Conservation (phyloP, 768 basidiomycete species). For the Hypholoma fasciculare region DNA sequence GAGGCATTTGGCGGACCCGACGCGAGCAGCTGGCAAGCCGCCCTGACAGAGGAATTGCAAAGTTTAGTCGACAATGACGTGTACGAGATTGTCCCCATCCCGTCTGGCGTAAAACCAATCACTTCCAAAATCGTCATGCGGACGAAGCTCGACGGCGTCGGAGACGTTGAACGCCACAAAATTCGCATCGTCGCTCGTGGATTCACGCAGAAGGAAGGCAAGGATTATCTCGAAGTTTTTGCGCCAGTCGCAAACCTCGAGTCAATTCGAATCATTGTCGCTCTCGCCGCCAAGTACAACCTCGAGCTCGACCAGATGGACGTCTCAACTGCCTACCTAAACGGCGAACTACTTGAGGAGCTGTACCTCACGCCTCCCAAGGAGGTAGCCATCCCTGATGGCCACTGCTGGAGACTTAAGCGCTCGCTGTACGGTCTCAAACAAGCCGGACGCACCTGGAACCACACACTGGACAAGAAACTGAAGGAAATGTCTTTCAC, state of each 20-base stretch:
- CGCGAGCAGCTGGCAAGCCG: neutral
- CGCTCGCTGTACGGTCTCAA: conserved; percentile 19
- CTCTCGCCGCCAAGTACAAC: conserved; percentile 13
- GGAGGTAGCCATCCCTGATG: conserved; percentile 6
- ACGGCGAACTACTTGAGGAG: conserved; percentile 17
- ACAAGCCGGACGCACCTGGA: conserved; percentile 13
- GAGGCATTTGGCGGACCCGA: neutral
- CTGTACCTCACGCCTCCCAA: conserved; percentile 13
- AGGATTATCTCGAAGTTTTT: conserved; percentile 8
- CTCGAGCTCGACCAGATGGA: conserved; percentile 23
- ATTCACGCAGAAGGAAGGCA: neutral
- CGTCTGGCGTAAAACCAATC: neutral
- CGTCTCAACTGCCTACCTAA: conserved; percentile 18
- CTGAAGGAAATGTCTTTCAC: conserved; percentile 11
- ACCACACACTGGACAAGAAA: conserved; percentile 4
- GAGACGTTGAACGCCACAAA: neutral
- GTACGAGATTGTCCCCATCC: neutral
- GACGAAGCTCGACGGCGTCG: neutral
- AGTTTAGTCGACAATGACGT: neutral
- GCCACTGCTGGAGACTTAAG: conserved; percentile 13
- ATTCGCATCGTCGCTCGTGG: neutral
- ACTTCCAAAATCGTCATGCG: neutral
- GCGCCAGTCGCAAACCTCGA: conserved; percentile 16
- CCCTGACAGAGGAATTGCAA: neutral
- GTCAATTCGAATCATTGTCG: conserved; percentile 16